Evolutionary conservation across 495 filamentous ascomycete genomes (phyloP), one percentile per base, ranked within the genome.

Genomic region (Delitschia confertaspora): DNA sequence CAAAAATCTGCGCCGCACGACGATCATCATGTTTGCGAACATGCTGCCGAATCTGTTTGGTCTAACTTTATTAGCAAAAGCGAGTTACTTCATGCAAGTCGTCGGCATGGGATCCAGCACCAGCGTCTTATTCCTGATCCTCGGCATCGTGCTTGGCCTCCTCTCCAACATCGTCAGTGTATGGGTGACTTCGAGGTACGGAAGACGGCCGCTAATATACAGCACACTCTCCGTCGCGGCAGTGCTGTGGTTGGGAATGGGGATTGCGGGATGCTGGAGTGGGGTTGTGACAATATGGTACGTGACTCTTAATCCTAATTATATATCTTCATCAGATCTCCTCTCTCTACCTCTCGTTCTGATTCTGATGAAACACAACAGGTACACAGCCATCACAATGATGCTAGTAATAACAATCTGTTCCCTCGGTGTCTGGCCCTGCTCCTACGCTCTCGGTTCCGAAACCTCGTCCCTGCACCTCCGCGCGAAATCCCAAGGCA

Each of bases 401-500:
- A 51, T 51, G 48, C 42, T 51, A 3, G 32, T 33, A 22, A 46
- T 37, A 9, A 37, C 46, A 33, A 24, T 36, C 34, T 39, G 35
- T 32, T 41, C 41, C 23, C 22, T 46, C 20, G 41, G 41, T 30
- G 41, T 40, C 41, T 51, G 48, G 48, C 48, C 48, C 23, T 34
- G 31, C 9, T 45, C 48, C 41, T 51, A 37, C 35, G 35, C 42
- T 23, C 35, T 51, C 14, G 34, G 41, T 3, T 41, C 35, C 34
- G 48, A 51, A 37, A 46, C 48, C 17, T 46, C 48, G 0, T 40
- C 48, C 8, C 48, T 51, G 1, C 41, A 45, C 5, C 48, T 51
- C 20, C 48, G 48, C 19, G 48, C 42, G 21, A 40, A 46, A 38
- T 45, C 48, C 3, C 48, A 51, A 21, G 48, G 48, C 10, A 44